Evolutionary conservation across 2,329 filamentous ascomycete species (phyloP), one percentile per base, ranked within the genome.

Genomic region (Fusarium keratoplasticum): DNA sequence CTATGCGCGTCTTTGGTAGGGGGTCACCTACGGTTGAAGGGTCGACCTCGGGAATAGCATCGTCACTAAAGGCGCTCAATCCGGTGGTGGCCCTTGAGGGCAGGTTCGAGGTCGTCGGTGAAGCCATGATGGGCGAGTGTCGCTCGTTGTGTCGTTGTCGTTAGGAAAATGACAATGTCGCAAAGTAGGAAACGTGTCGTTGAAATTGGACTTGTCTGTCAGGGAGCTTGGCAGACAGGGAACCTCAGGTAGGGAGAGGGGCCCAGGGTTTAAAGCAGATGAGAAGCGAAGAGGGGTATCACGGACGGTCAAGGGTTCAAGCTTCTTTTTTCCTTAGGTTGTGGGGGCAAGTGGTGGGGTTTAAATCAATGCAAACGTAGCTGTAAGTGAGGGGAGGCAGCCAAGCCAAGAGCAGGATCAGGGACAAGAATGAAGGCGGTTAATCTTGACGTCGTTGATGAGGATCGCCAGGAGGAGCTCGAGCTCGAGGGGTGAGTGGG

Each of bases 1-100:
- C 44, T 40, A 6, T 10, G 44, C n/a, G 18, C 18, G 25, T 33
- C 27, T 27, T 25, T 14, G 11, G 10, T 35, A n/a, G 9, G 50
- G 42, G 44, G 64, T 35, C 29, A 84, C 88, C 77, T 84, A 91
- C 89, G 74, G 84, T 89, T 73, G 84, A 87, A 61, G 90, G 89
- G 71, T 92, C 90, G 35, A 86, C 83, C 64, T 90, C 89, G 9
- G 89, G 88, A 47, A 91, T 82, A 44, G 89, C 89, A 67, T 90
- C 89, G n/a, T 91, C 89, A 81, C 85, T 86, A 63, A 85, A 80
- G 65, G 80, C 79, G 79, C 85, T 87, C 35, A 85, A 72, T 65
- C 81, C 82, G 11, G 87, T 89, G 20, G 83, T 82, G 61, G 86
- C 84, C 81, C 87, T 83, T 67, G 87, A 83, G 54, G 87, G 87